These are phyloP conservation scores for Fragilariopsis cylindrus DNA, from an alignment of 108 stramenopile species.

Conservation along the genomic window DNA sequence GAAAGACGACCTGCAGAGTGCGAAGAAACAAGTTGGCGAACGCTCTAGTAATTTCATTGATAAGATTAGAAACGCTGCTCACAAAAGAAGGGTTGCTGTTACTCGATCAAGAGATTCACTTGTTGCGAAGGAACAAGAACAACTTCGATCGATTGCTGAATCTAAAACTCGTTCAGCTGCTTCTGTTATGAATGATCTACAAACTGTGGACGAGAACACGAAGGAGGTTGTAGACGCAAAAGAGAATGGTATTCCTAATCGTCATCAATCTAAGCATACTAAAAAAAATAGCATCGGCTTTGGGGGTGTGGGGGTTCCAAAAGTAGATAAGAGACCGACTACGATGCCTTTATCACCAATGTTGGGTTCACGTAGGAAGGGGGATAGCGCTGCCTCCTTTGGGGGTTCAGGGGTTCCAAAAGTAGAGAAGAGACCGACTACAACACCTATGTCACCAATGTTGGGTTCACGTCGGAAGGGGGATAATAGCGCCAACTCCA, in stretches of 20 bases:
- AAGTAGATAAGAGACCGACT: constrained; percentile 50
- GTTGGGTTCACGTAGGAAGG: constrained; percentile 17
- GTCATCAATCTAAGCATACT: background rate
- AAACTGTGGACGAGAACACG: background rate
- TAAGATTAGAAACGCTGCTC: constrained; percentile 50
- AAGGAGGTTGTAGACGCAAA: background rate
- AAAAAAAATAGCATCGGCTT: background rate
- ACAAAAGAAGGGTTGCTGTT: constrained; percentile 41
- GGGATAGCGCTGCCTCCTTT: background rate
- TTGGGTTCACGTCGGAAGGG: constrained; percentile 25
- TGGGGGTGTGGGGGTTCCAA: constrained; percentile 49
- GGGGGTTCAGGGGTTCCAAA: constrained; percentile 48
- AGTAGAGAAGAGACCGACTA: constrained; percentile 47
- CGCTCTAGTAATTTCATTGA: constrained; percentile 51
- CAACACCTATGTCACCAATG: constrained; percentile 48
- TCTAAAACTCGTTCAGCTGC: constrained; percentile 9
- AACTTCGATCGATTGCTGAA: constrained; percentile 34
- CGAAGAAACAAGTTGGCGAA: constrained; percentile 36
- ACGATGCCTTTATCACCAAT: constrained; percentile 45
- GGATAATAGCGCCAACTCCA: background rate
- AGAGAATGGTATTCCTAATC: background rate
- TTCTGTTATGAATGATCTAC: background rate
- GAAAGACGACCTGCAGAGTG: constrained; percentile 14
- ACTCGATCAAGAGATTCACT: constrained; percentile 52
- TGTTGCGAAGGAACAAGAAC: constrained; percentile 47